Evolutionary conservation across 1,284 basidiomycete genomes (phyloP).

Genomic region (Microstroma glucosiphilum): DNA sequence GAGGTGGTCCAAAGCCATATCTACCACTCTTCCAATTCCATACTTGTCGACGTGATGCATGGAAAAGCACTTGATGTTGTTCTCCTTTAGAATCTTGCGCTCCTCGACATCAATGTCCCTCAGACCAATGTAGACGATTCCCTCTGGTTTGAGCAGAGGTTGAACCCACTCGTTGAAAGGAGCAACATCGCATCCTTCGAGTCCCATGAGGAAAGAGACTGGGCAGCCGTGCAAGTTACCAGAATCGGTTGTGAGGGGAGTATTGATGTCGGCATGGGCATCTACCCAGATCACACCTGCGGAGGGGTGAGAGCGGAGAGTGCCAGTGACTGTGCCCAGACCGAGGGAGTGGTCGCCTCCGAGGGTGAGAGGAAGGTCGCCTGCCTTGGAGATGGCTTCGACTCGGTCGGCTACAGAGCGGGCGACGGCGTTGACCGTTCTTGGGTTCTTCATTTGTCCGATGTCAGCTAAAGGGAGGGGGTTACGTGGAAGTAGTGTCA

Average conservation of each 20-base stretch:
- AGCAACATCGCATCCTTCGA: constrained; percentile 45
- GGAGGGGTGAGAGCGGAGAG: constrained; percentile 56
- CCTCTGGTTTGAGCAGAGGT: constrained; percentile 59
- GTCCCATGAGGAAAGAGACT: constrained; percentile 72
- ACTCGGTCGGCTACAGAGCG: constrained; percentile 73
- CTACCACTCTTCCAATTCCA: constrained; percentile 73
- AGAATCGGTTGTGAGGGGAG: constrained; percentile 69
- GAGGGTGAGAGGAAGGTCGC: constrained; percentile 81
- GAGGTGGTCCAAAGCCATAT: constrained; percentile 90
- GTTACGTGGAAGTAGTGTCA: not conserved
- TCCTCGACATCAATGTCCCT: constrained; percentile 88
- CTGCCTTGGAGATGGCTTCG: constrained; percentile 66
- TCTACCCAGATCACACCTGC: constrained; percentile 77
- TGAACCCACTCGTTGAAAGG: constrained; percentile 48
- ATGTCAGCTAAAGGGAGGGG: constrained; percentile 19
- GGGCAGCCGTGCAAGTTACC: constrained; percentile 99
- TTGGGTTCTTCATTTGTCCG: constrained; percentile 41
- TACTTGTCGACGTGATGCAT: constrained; percentile 99
- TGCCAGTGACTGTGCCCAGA: constrained; percentile 50
- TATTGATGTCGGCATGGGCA: constrained; percentile 81
- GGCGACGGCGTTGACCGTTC: constrained; percentile 60
- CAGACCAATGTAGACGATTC: constrained; percentile 87
- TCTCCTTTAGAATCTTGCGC: constrained; percentile 76
- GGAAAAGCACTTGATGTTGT: constrained; percentile 84
- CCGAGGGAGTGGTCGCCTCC: constrained; percentile 76